Evolutionary conservation across 1,284 basidiomycete genomes (phyloP), one percentile per base, ranked within the genome.

Genomic region (Rhodotorula sp.): DNA sequence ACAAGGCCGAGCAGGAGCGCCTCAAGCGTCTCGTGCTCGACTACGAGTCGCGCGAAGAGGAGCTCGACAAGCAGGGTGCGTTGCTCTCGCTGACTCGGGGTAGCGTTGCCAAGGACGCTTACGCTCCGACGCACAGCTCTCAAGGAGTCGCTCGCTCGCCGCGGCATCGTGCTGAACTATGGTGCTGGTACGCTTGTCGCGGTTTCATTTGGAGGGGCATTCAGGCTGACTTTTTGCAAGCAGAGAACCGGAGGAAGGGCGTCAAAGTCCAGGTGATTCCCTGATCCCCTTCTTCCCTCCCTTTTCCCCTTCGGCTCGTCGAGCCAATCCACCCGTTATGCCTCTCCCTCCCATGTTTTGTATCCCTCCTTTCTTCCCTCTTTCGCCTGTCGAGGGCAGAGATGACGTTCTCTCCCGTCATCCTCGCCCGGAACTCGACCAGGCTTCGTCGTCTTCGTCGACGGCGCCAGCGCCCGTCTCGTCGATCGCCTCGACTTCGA

Each of bases 1-100:
- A 94, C 82, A 91, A 90, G 81, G 92, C 91, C 14, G 95, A 98
- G 81, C 94, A 97, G 78, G 92, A 97, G 81, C 92, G 97, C 73
- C 84, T 98, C 76, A 98, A 98, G 84, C 88, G 89, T 25, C 85
- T 97, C n/a, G 95, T 95, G 0, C 78, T 85, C 56, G 82, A 84
- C 75, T 84, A 84, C 75, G 84, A 85, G 46, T 41, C 41, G n/a
- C 70, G 75, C 25, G 70, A 72, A 23, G 75, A 76, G 57, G 73
- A 63, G 17, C 55, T 62, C 46, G 75, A 76, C 64, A 76, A 76
- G 69, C 73, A 74, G 45, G 73, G 75, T 75, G 4, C 25, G 71
- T 52, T 9, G 16, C 58, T 16, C 52, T 16, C 2, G 14, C 42
- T 59, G 17, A 4, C 23, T 7, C 23, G 49, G 21, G 12, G 13